Conservation (phyloP, 2,329 filamentous ascomycete genomes). For the Shiraia sp. region DNA sequence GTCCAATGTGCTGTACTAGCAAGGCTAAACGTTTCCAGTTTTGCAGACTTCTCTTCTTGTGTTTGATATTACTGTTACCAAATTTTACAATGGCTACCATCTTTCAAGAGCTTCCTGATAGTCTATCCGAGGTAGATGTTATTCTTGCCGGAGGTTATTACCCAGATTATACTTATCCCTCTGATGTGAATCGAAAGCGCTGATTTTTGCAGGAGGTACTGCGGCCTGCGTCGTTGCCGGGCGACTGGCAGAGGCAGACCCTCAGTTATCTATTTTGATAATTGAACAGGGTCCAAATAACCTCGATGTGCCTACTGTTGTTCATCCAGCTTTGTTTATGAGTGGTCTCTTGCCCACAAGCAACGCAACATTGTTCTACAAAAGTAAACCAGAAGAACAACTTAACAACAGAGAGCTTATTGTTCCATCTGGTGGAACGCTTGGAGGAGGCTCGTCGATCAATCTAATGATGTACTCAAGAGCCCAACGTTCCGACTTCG, state of each 20-base stretch:
- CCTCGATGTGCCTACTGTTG: constrained; percentile 54
- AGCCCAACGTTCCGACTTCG: constrained; percentile 53
- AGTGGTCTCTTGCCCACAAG: constrained; percentile 53
- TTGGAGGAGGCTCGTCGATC: constrained; percentile 62
- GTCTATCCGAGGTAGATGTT: constrained; percentile 51
- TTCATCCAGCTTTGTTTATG: constrained; percentile 57
- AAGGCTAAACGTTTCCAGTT: too few relatives aligned
- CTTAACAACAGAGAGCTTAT: constrained; percentile 52
- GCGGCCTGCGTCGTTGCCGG: constrained; percentile 53
- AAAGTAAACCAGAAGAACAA: constrained; percentile 50
- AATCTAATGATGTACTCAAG: constrained; percentile 51
- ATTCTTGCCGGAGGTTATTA: constrained; percentile 52
- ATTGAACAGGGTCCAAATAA: constrained; percentile 60
- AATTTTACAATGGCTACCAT: constrained; percentile 9
- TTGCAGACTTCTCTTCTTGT: neutral
- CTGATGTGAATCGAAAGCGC: constrained; percentile 39
- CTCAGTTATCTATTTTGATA: constrained; percentile 42
- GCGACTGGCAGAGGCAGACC: constrained; percentile 48
- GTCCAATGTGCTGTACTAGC: too few relatives aligned
- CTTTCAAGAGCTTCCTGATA: constrained; percentile 35
- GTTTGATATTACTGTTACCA: neutral
- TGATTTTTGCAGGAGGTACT: constrained; percentile 51
- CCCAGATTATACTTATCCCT: neutral
- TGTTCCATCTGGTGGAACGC: constrained; percentile 53
- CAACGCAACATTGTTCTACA: constrained; percentile 58